phyloP scores from a whole-genome alignment of 225 moss, liverwort and hornwort species.

The Antitrichia curtipendula region DNA sequence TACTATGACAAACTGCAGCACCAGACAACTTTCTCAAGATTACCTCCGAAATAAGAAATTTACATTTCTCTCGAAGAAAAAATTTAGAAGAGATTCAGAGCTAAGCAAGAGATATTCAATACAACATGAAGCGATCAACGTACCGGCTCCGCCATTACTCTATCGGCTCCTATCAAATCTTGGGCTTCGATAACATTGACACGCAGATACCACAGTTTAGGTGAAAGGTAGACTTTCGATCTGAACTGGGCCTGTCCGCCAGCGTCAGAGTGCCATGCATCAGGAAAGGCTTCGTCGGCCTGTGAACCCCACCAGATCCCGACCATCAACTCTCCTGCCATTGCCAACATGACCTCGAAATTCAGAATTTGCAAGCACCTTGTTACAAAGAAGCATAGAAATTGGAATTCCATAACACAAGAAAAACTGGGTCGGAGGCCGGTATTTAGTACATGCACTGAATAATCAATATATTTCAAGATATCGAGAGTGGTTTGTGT shows the following conservation, averaged over 20 bases:
- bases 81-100: rapidly evolving
- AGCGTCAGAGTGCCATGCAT: constrained; percentile 84
- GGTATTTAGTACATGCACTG: rapidly evolving
- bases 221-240: constrained; percentile 69
- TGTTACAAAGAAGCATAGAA: rapidly evolving
- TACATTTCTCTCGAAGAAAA: rapidly evolving
- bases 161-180: constrained; percentile 41
- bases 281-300: constrained; percentile 77
- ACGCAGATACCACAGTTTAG: constrained; percentile 66
- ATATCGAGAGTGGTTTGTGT: too few relatives aligned
- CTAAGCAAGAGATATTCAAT: rapidly evolving
- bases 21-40: not conserved
- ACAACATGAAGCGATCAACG: not conserved
- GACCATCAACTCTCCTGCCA: constrained; percentile 66
- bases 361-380: not conserved
- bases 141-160: constrained; percentile 54
- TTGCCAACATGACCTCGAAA: not conserved
- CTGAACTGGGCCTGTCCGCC: constrained; percentile 62
- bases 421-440: not conserved
- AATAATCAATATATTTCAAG: too few relatives aligned
- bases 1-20: constrained; percentile 45
- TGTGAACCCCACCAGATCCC: constrained; percentile 75
- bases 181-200: constrained; percentile 70
- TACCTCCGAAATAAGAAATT: too few relatives aligned
- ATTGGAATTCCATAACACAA: rapidly evolving